phyloP scores from a whole-genome alignment of 2,329 filamentous ascomycete species.

The Alternaria viburni region DNA sequence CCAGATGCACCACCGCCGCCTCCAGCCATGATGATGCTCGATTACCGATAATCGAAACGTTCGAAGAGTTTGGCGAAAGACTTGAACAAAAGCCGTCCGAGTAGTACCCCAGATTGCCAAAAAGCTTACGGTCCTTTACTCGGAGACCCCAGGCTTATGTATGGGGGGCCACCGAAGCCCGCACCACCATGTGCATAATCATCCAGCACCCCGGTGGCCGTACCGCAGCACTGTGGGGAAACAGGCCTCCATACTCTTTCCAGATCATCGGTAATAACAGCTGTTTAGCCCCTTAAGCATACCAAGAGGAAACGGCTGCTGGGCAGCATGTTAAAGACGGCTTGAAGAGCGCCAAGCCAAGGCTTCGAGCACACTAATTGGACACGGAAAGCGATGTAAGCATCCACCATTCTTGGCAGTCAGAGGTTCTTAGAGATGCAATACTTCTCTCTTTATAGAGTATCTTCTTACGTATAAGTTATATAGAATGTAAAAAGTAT shows the following conservation, averaged over 20 bases:
- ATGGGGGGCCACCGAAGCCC: slow-evolving; percentile 3
- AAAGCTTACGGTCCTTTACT: slow-evolving; percentile 9
- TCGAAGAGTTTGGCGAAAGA: background rate
- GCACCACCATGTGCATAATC: slow-evolving; percentile 15
- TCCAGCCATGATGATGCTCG: slow-evolving; percentile 28
- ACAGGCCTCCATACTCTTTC: slow-evolving; percentile 7
- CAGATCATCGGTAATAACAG: slow-evolving; percentile 9
- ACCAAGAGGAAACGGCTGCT: slow-evolving; percentile 12
- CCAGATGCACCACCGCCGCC: slow-evolving; percentile 23
- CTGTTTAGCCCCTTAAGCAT: slow-evolving; percentile 16
- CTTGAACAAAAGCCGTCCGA: background rate
- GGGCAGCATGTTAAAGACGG: slow-evolving; percentile 2
- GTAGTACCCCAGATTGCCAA: background rate
- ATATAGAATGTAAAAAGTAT: no score
- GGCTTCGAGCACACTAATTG: background rate
- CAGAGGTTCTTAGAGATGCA: no score
- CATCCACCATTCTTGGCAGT: slow-evolving; percentile 5
- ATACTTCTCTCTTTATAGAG: no score
- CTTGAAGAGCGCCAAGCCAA: background rate
- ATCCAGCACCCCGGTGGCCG: slow-evolving; percentile 24
- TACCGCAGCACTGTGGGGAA: slow-evolving; percentile 13
- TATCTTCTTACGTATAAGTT: no score
- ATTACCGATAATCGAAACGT: background rate
- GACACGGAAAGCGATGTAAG: background rate
- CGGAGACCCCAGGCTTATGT: slow-evolving; percentile 9